Percentiles rank a stretch among this genome's conserved stretches.
Evolutionary conservation across 169 alveolate species (phyloP).

Genomic region (Cryptosporidium meleagridis): DNA sequence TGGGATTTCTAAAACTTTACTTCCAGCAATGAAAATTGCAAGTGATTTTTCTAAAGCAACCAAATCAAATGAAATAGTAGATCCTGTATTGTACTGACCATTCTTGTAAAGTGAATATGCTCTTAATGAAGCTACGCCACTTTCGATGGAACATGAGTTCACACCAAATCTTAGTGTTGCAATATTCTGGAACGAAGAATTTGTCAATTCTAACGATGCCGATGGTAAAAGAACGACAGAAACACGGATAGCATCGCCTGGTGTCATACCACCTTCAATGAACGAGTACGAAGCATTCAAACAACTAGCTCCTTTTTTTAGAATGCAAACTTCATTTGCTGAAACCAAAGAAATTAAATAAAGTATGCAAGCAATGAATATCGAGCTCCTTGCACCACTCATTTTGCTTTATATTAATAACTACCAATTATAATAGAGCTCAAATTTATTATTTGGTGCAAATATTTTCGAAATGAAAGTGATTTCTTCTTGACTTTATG

Average conservation of each 20-base stretch:
- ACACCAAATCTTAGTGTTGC: slow-evolving; percentile 56
- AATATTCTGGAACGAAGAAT: slow-evolving; percentile 64
- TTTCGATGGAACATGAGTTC: slow-evolving; percentile 58
- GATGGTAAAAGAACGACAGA: slow-evolving; percentile 41
- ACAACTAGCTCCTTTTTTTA: slow-evolving; percentile 27
- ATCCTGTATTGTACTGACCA: slow-evolving; percentile 33
- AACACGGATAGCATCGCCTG: slow-evolving; percentile 54
- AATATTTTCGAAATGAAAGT: slow-evolving; percentile 25
- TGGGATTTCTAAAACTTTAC: slow-evolving; percentile 55
- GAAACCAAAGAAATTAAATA: slow-evolving; percentile 30
- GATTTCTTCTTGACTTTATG: slow-evolving; percentile 11
- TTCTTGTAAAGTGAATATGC: slow-evolving; percentile 50
- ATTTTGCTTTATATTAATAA: slow-evolving; percentile 14
- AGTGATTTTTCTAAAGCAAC: slow-evolving; percentile 59
- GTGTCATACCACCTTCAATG: slow-evolving; percentile 56
- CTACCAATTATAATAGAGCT: slow-evolving; percentile 18
- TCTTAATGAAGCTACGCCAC: slow-evolving; percentile 14
- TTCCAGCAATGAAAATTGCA: slow-evolving; percentile 43
- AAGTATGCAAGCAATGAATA: slow-evolving; percentile 28
- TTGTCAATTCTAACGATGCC: slow-evolving; percentile 55
- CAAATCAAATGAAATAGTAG: slow-evolving; percentile 44
- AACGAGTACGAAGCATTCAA: slow-evolving; percentile 11
- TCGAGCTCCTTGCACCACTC: slow-evolving; percentile 73
- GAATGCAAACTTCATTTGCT: slow-evolving; percentile 25
- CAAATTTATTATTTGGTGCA: slow-evolving; percentile 48